A percentile compares a stretch with the other conserved stretches of the same genome.
Conservation (phyloP, 306 rosid species). For the Vigna trinervia region DNA sequence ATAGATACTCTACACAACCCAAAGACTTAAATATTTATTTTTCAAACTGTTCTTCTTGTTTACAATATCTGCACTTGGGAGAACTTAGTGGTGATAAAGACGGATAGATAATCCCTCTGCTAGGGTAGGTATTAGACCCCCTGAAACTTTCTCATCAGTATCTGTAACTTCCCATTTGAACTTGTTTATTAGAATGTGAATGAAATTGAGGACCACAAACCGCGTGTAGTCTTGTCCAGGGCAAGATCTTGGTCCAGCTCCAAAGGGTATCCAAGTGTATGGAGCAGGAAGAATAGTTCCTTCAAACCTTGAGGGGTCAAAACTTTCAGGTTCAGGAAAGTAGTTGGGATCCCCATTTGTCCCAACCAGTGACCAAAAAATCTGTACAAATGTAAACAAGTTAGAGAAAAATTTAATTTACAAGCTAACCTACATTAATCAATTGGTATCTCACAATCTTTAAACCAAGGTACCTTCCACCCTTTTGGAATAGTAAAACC, state of each 20-base stretch:
- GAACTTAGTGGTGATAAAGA: slow-evolving; percentile 18
- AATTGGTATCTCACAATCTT: background rate
- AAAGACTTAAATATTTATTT: background rate
- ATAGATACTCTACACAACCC: background rate
- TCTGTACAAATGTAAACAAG: slow-evolving; percentile 33
- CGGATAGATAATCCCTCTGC: slow-evolving; percentile 46
- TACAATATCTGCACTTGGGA: background rate
- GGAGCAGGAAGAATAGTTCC: slow-evolving; percentile 43
- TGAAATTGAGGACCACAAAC: slow-evolving; percentile 46
- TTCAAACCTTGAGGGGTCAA: slow-evolving; percentile 58
- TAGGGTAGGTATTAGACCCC: slow-evolving; percentile 34
- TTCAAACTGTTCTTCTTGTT: background rate
- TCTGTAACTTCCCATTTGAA: slow-evolving; percentile 46
- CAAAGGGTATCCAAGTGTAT: slow-evolving; percentile 49
- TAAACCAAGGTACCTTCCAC: slow-evolving; percentile 49
- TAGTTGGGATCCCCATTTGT: slow-evolving; percentile 43
- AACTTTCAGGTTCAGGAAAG: slow-evolving; percentile 48
- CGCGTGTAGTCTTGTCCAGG: slow-evolving; percentile 49
- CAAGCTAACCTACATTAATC: background rate
- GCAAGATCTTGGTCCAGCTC: slow-evolving; percentile 52
- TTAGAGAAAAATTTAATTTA: slow-evolving; percentile 9
- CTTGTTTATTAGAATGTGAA: slow-evolving; percentile 47
- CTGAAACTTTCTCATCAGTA: slow-evolving; percentile 45
- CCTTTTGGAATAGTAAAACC: slow-evolving; percentile 59
- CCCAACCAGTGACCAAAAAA: slow-evolving; percentile 50